phyloP scores from a whole-genome alignment of 495 filamentous ascomycete genomes.

The Daldinia caldariorum region DNA sequence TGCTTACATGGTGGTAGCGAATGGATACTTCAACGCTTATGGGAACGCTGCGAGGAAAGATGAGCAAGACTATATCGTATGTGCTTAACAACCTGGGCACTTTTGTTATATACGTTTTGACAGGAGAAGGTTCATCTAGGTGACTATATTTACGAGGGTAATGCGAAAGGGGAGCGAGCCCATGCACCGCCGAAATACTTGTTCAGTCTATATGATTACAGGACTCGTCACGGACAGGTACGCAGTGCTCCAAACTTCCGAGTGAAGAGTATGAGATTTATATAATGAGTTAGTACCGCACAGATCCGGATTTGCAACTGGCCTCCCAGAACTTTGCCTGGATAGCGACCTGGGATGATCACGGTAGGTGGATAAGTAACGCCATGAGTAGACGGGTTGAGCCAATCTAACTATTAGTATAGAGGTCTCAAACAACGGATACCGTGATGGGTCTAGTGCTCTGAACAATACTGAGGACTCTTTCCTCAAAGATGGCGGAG shows the following conservation, averaged over 20 bases:
- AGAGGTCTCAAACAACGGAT: constrained; percentile 71
- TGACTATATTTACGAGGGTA: constrained; percentile 75
- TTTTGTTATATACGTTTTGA: constrained; percentile 2
- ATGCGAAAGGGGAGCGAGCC: constrained; percentile 40
- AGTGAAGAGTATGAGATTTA: background rate
- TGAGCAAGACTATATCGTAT: constrained; percentile 68
- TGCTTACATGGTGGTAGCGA: constrained; percentile 43
- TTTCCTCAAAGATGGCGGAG: constrained; percentile 66
- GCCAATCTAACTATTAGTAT: constrained; percentile 6
- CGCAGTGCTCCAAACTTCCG: background rate
- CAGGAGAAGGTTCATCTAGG: constrained; percentile 63
- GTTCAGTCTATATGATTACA: constrained; percentile 67
- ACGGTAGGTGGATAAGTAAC: constrained; percentile 49
- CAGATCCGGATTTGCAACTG: constrained; percentile 67
- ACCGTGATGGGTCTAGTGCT: constrained; percentile 62
- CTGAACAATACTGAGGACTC: constrained; percentile 70
- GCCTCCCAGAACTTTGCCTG: constrained; percentile 69
- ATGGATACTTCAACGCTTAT: constrained; percentile 70
- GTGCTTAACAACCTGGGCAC: background rate
- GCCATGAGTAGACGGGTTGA: background rate
- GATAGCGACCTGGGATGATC: constrained; percentile 78
- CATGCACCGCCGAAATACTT: constrained; percentile 40
- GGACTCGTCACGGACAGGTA: constrained; percentile 54
- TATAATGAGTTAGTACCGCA: constrained; percentile 59
- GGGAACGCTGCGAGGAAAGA: constrained; percentile 74